Evolutionary conservation across 108 stramenopile genomes (phyloP), one percentile per base, ranked within the genome.

Genomic region (Skeletonema potamos): DNA sequence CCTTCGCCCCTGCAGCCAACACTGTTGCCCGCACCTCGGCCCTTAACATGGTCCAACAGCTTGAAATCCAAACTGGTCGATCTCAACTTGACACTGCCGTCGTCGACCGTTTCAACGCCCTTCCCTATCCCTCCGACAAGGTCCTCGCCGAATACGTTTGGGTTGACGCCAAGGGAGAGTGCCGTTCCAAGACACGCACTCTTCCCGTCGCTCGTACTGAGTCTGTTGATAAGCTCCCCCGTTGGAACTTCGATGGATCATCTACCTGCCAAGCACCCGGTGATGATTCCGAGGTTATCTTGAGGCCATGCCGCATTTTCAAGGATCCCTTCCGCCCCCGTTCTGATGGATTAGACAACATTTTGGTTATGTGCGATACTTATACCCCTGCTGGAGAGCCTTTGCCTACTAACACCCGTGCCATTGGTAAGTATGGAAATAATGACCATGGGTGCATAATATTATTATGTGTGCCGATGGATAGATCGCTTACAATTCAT

Each of bases 191-290:
- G 84, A 92, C 93, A 24, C 86, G 93, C 4, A 94, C 94, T 20
- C 83, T 95, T 51, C 87, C 90, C 57, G 80, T 84, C 20, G 43
- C 64, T 33, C 77, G 81, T 6, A 74, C 75, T 17, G 69, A 70
- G 11, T 15, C 67, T 28, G 86, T 94, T 12, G 84, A 82, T 9
- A 70, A 64, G 10, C 85, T 94, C 15, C 97, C 98, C 62, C 85
- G 89, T 39, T 98, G 98, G 98, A 98, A 97, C 85, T 98, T 96
- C 72, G 98, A 98, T 70, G 98, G 98, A 51, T 87, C 85, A 22
- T 96, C 96, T 28, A 98, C 98, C 44, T 92, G 79, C 26, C 98
- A 98, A 82, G 98, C 98, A 27, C 97, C 97, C 10, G 96, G 98
- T n/a, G 94, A 97, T 56, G 98, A 98, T 68, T 93, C 92, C 26